Percentiles rank a stretch among this genome's conserved stretches.
These are phyloP conservation scores for Acanthamoeba healyi DNA, from an alignment of 208 protist species.

Conservation along the genomic window DNA sequence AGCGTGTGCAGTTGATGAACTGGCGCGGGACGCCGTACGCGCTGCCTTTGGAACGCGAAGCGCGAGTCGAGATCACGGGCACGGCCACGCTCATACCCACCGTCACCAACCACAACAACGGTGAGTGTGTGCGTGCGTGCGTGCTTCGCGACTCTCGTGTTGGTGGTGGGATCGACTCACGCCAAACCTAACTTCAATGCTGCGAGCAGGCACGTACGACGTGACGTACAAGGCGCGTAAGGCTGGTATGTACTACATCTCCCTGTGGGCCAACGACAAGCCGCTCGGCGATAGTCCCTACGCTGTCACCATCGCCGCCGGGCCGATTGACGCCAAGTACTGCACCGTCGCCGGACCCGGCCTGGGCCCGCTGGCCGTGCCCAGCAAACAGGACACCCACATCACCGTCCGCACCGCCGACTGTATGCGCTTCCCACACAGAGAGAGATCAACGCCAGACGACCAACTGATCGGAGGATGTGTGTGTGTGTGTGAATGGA, in stretches of 20 bases:
- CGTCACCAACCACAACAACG: background rate
- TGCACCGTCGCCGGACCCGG: background rate
- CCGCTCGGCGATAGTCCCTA: background rate
- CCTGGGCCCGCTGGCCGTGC: background rate
- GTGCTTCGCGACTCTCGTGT: background rate
- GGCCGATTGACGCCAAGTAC: background rate
- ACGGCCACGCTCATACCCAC: conserved; percentile 23
- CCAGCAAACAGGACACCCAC: background rate
- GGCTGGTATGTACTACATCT: background rate
- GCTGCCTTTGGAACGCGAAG: background rate
- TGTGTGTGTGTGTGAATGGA: no score
- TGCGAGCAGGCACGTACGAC: background rate
- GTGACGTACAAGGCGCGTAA: background rate
- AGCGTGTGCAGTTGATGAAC: background rate
- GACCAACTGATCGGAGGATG: background rate
- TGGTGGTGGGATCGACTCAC: background rate
- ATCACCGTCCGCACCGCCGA: background rate
- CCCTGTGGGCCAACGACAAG: conserved; percentile 20
- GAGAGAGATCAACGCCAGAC: background rate
- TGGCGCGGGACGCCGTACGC: background rate
- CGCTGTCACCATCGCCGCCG: background rate
- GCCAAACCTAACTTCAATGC: no score
- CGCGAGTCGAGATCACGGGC: background rate
- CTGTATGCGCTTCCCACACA: background rate
- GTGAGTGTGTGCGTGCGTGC: background rate